Percentiles rank a stretch among this genome's conserved stretches.
These are phyloP conservation scores for Arxiozyma slooffiae DNA, from an alignment of 1,139 yeast species.

Conservation along the genomic window DNA sequence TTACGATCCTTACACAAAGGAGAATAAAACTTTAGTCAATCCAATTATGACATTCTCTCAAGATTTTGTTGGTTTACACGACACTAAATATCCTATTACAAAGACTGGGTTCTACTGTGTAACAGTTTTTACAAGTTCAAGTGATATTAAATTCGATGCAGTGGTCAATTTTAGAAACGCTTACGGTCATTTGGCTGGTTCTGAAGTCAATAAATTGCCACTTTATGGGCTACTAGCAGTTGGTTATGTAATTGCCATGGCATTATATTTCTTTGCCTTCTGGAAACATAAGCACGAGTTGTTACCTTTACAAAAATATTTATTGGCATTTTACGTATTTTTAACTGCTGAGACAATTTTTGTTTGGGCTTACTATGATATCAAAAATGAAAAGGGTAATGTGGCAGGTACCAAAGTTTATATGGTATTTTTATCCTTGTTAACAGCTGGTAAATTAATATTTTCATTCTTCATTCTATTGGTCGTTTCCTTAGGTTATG, in stretches of 20 bases:
- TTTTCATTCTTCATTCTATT: constrained; percentile 81
- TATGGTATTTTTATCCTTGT: constrained; percentile 63
- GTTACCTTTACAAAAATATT: constrained; percentile 81
- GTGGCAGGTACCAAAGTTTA: constrained; percentile 62
- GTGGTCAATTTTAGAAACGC: constrained; percentile 77
- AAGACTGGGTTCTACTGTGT: constrained; percentile 90
- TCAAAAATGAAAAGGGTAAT: constrained; percentile 54
- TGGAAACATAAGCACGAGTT: constrained; percentile 80
- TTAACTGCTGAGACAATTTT: constrained; percentile 77
- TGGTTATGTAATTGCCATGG: constrained; percentile 70
- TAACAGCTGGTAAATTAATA: constrained; percentile 74
- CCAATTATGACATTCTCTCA: constrained; percentile 50
- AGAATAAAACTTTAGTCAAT: constrained; percentile 35
- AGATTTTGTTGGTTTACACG: constrained; percentile 49
- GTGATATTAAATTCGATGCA: constrained; percentile 45
- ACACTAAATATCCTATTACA: constrained; percentile 52
- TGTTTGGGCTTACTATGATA: constrained; percentile 86
- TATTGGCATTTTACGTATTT: constrained; percentile 75
- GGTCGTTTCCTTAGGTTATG: constrained; percentile 85
- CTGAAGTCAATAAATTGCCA: constrained; percentile 85
- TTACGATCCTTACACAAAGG: constrained; percentile 29
- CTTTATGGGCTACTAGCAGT: constrained; percentile 80
- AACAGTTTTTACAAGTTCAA: constrained; percentile 43
- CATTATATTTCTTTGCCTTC: constrained; percentile 76
- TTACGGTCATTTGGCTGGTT: constrained; percentile 78